Conservation (phyloP, 208 protist species). For the Porcisia hertigi region DNA sequence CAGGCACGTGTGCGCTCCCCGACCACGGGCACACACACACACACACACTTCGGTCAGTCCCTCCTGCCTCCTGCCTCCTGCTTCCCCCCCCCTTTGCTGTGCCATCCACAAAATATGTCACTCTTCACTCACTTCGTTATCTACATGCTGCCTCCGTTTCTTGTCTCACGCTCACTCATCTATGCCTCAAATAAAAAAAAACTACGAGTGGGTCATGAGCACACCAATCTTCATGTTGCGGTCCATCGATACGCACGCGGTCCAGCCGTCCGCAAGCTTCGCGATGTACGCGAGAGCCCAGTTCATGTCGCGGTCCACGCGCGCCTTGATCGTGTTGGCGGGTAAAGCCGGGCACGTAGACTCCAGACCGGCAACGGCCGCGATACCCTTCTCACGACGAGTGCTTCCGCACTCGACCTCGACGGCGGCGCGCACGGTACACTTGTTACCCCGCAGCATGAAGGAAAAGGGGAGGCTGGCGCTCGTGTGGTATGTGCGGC, state of each 20-base stretch:
- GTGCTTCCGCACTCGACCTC: constrained; percentile 48
- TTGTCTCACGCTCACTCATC: neutral
- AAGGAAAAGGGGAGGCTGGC: constrained; percentile 42
- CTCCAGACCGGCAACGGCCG: constrained; percentile 49
- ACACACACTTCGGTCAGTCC: too few species aligned
- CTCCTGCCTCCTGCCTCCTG: too few species aligned
- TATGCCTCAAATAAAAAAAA: too few species aligned
- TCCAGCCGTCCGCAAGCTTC: constrained; percentile 73
- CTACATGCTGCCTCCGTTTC: neutral
- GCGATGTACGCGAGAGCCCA: constrained; percentile 72
- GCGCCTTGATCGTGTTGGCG: constrained; percentile 73
- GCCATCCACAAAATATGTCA: neutral
- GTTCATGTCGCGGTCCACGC: constrained; percentile 55
- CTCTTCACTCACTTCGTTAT: neutral
- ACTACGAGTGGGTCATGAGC: constrained; percentile 68
- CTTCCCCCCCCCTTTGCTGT: neutral
- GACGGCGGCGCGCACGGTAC: constrained; percentile 37
- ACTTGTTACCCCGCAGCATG: constrained; percentile 36
- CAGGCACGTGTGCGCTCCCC: neutral
- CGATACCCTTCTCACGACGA: constrained; percentile 23
- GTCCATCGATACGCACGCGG: constrained; percentile 61
- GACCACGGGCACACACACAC: too few species aligned
- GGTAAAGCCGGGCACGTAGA: constrained; percentile 52
- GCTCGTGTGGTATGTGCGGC: constrained; percentile 53
- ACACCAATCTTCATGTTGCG: constrained; percentile 64